Evolutionary conservation across 768 basidiomycete genomes (phyloP).

Genomic region (Rhodotorula diobovata): DNA sequence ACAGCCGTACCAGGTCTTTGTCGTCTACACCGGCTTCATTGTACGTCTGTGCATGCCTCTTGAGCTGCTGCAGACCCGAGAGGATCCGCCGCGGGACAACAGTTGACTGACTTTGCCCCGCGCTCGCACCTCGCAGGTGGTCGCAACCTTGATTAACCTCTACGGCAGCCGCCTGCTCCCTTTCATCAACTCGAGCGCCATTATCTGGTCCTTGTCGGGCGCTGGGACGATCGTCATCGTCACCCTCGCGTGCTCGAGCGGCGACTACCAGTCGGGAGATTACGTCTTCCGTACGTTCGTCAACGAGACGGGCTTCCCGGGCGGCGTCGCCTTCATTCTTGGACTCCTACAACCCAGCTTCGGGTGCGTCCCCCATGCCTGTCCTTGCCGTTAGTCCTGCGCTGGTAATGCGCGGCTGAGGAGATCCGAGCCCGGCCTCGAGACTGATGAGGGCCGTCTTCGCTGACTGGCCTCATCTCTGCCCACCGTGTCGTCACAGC

Average conservation of each 20-base stretch:
- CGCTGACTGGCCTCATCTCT: no score
- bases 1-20: conserved; percentile 28
- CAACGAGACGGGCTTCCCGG: conserved; percentile 38
- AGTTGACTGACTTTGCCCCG: no score
- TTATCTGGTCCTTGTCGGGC: conserved; percentile 34
- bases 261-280: conserved; percentile 35
- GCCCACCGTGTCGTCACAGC: no score
- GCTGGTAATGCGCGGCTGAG: no score
- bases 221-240: conserved; percentile 18
- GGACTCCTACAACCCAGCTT: conserved; percentile 40
- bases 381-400: no score
- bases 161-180: conserved; percentile 21
- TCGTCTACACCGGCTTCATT: conserved; percentile 31
- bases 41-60: not conserved
- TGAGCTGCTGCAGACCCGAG: no score
- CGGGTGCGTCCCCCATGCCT: conserved; percentile 6
- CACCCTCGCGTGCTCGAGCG: conserved; percentile 22
- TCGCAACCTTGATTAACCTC: conserved; percentile 36
- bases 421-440: no score
- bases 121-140: no score
- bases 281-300: conserved; percentile 39
- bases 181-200: conserved; percentile 31
- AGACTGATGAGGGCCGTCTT: no score
- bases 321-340: conserved; percentile 36
- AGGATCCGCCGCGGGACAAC: no score